Base-by-base conservation (phyloP, 371 early-diverging fungal genomes). In the Mucor mucedo region DNA sequence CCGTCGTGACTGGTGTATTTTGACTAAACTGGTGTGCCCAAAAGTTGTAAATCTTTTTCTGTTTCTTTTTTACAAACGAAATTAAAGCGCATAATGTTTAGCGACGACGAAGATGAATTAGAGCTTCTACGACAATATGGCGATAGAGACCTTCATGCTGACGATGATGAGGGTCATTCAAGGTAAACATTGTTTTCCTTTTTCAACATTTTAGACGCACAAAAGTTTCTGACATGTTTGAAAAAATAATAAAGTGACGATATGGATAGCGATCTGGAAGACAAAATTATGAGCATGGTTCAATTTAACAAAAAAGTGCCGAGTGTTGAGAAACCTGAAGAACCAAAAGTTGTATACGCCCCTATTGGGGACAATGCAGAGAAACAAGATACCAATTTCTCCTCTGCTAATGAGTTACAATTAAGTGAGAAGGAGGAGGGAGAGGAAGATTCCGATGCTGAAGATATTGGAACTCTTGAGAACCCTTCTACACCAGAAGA, bases 201-300 rank as follows among this genome's bases (percentile, higher is more conserved):
- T 13, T 9, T 11, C n/a, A 11, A n/a, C 10, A 4, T 42, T 21
- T 21, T 21, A 21, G 21, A 21, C 21, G 21, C 21, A 21, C 21
- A 21, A 21, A 21, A 42, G 32, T n/a, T 29, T 30, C 11, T 13
- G 11, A 35, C 9, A n/a, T 38, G 9, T 55, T 30, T 32, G 16
- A 45, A 42, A 44, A 44, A n/a, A 44, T n/a, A 44, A 44, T 14
- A 5, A 30, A 72, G 72, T 30, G 71, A 71, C 55, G 65, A 50
- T 6, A 60, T 72, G 50, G 72, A 72, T 47, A 72, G 72, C 21
- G 72, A 72, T 41, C 42, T 65, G 0, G 72, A 72, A 59, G 68
- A 58, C 28, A 65, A 62, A 50, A 72, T 72, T 40, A 55, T 72
- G 68, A 72, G 72, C 33, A 49, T 58, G 55, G 58, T 61, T 1